A percentile compares a stretch with the other conserved stretches of the same genome.
phyloP scores from a whole-genome alignment of 306 rosid species.

The Citrullus amarus region DNA sequence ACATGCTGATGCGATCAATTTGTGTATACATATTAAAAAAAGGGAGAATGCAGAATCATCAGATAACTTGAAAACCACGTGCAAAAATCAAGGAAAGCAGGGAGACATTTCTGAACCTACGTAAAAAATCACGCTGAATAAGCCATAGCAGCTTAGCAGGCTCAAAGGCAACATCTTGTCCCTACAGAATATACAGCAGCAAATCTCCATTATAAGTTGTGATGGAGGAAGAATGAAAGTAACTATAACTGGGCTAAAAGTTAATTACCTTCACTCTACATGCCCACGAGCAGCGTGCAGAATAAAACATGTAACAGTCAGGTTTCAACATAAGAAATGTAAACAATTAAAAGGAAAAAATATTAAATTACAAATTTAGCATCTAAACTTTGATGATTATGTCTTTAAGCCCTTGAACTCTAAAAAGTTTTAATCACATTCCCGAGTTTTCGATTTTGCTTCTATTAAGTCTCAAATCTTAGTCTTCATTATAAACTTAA shows the following conservation, averaged over 20 bases:
- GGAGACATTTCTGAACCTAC: conserved; percentile 36
- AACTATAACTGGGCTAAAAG: conserved; percentile 7
- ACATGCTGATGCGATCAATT: background rate
- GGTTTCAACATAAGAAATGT: background rate
- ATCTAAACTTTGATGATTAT: background rate
- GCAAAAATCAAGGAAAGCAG: background rate
- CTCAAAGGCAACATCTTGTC: conserved; percentile 94
- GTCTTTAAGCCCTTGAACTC: background rate
- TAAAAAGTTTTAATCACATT: background rate
- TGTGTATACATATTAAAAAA: background rate
- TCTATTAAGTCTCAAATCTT: background rate
- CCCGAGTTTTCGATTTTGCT: background rate
- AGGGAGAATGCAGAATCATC: background rate
- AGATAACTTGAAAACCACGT: background rate
- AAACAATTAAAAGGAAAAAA: background rate
- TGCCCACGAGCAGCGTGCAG: conserved; percentile 22
- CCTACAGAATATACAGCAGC: conserved; percentile 38
- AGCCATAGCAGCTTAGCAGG: conserved; percentile 99
- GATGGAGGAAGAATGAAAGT: background rate
- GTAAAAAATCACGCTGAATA: conserved; percentile 94
- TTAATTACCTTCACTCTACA: conserved; percentile 95
- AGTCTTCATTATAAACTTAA: background rate
- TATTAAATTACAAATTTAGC: background rate
- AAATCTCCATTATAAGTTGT: conserved; percentile 3
- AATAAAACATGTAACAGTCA: conserved; percentile 30